Conservation (phyloP, 805 yeast species). For the Monosporozyma solicola region DNA sequence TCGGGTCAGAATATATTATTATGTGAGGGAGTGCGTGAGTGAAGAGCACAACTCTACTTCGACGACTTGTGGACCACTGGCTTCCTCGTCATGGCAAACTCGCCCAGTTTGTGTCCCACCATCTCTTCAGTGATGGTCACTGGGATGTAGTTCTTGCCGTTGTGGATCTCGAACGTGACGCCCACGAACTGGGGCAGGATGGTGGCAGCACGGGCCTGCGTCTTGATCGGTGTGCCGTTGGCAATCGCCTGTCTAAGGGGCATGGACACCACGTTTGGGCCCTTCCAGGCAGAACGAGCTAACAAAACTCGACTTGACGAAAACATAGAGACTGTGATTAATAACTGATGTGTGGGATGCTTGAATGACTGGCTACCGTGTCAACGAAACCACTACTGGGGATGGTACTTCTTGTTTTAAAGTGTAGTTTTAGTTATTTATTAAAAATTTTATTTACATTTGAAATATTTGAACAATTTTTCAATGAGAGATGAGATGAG, state of each 20-base stretch:
- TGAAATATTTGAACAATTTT: slow-evolving; percentile 7
- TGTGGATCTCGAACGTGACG: slow-evolving; percentile 86
- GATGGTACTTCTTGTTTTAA: too few species aligned
- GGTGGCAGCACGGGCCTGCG: slow-evolving; percentile 94
- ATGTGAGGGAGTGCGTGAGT: not conserved
- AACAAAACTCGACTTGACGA: slow-evolving; percentile 16
- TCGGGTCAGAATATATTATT: not conserved
- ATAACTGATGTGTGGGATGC: too few species aligned
- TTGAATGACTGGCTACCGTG: too few species aligned
- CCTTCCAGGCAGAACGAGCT: slow-evolving; percentile 55
- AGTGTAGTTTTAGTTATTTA: too few species aligned
- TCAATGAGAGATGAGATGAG: not conserved
- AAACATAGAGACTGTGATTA: slow-evolving; percentile 4
- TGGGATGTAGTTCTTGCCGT: slow-evolving; percentile 89
- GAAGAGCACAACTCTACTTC: too few species aligned
- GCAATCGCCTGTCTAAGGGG: slow-evolving; percentile 83
- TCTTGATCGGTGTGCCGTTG: slow-evolving; percentile 78
- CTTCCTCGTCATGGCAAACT: slow-evolving; percentile 90
- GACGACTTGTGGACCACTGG: slow-evolving; percentile 25
- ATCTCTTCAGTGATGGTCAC: slow-evolving; percentile 83
- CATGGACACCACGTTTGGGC: slow-evolving; percentile 90
- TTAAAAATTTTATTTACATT: not conserved
- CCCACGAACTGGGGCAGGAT: slow-evolving; percentile 95
- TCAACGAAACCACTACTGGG: too few species aligned
- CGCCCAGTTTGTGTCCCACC: slow-evolving; percentile 95